These are phyloP conservation scores for Massariosphaeria phaeospora DNA, from an alignment of 495 filamentous ascomycete species.

Conservation along the genomic window DNA sequence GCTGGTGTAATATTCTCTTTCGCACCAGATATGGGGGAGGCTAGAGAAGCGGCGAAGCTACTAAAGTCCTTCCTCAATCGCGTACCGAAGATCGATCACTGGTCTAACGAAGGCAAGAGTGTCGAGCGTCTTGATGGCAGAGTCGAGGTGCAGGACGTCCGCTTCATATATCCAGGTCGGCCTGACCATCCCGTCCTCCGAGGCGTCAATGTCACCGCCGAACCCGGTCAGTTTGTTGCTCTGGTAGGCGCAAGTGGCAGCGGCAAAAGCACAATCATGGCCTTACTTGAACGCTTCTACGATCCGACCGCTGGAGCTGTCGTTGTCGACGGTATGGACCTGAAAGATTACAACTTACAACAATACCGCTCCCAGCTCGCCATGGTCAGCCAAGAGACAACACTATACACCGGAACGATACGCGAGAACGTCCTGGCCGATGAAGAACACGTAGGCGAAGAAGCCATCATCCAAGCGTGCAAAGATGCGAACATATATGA, in stretches of 20 bases:
- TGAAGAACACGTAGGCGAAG: constrained; percentile 59
- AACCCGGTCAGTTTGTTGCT: constrained; percentile 36
- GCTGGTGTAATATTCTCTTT: constrained; percentile 87
- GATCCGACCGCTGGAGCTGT: constrained; percentile 30
- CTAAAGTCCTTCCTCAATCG: constrained; percentile 77
- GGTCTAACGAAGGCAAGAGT: constrained; percentile 50
- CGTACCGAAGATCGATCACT: constrained; percentile 71
- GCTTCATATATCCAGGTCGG: constrained; percentile 33
- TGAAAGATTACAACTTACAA: constrained; percentile 28
- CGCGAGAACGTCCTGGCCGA: constrained; percentile 71
- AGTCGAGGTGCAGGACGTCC: constrained; percentile 33
- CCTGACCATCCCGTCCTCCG: constrained; percentile 28
- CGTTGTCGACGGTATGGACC: constrained; percentile 27
- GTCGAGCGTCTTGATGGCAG: constrained; percentile 18
- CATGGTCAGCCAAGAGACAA: constrained; percentile 83
- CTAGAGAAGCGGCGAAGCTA: constrained; percentile 69
- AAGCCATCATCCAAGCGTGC: constrained; percentile 67
- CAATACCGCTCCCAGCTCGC: constrained; percentile 67
- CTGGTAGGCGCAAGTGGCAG: constrained; percentile 36
- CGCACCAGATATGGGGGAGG: constrained; percentile 82
- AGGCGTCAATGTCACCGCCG: constrained; percentile 30
- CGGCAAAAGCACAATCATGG: constrained; percentile 36
- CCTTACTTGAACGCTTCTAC: constrained; percentile 37
- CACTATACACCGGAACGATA: constrained; percentile 79
- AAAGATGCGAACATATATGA: constrained; percentile 89